phyloP scores from a whole-genome alignment of 805 yeast genomes.

The Yamadazyma nakazawae region DNA sequence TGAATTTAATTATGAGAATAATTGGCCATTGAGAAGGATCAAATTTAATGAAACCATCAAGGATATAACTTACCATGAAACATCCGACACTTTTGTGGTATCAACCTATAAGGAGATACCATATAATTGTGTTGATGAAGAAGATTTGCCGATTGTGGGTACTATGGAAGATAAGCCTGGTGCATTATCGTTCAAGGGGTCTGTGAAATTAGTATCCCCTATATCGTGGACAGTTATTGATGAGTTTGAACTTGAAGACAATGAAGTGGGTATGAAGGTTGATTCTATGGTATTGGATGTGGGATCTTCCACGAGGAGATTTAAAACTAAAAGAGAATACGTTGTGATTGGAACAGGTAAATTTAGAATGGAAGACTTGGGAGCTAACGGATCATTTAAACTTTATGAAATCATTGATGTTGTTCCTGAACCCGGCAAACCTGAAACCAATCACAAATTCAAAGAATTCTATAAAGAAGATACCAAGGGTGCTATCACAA shows the following conservation, averaged over 20 bases:
- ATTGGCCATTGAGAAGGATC: constrained; percentile 52
- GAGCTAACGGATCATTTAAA: constrained; percentile 74
- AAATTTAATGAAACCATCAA: constrained; percentile 62
- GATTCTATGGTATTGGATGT: constrained; percentile 51
- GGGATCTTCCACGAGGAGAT: constrained; percentile 38
- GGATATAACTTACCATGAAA: constrained; percentile 65
- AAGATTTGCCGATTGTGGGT: constrained; percentile 62
- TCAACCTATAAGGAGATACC: constrained; percentile 58
- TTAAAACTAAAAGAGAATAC: constrained; percentile 57
- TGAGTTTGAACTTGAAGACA: constrained; percentile 57
- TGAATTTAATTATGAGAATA: constrained; percentile 53
- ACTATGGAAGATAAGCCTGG: constrained; percentile 47
- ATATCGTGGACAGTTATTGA: constrained; percentile 76
- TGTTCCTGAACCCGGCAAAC: constrained; percentile 84
- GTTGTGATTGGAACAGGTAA: constrained; percentile 77
- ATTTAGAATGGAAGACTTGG: constrained; percentile 73
- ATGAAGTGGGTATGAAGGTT: constrained; percentile 61
- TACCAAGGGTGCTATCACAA: constrained; percentile 79
- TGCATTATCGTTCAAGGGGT: constrained; percentile 58
- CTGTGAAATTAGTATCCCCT: constrained; percentile 67
- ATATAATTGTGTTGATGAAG: constrained; percentile 71
- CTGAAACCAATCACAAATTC: constrained; percentile 77
- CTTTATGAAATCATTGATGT: constrained; percentile 74
- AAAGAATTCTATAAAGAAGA: constrained; percentile 70
- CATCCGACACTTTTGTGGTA: constrained; percentile 57